Conservation (phyloP, 768 basidiomycete genomes). For the Suillus americanus region DNA sequence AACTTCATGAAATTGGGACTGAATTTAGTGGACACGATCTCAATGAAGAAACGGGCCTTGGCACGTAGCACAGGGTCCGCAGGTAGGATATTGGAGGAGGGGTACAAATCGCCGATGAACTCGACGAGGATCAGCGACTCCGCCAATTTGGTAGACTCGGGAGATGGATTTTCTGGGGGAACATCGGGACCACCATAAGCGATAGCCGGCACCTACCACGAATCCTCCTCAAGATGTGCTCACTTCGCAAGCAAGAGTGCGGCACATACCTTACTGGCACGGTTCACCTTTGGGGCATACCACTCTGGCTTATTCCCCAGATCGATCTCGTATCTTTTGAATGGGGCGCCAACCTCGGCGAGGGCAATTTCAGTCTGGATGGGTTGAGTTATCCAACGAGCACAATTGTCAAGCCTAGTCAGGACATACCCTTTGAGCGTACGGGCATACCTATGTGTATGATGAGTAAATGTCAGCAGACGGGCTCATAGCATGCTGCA, state of each 20-base stretch:
- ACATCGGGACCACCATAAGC: constrained; percentile 61
- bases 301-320: constrained; percentile 66
- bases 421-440: constrained; percentile 50
- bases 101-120: constrained; percentile 62
- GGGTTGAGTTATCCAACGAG: neutral
- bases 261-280: constrained; percentile 57
- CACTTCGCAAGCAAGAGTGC: neutral
- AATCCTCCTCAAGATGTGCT: neutral
- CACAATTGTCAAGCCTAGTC: neutral
- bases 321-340: constrained; percentile 56
- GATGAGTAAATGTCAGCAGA: constrained; percentile 5
- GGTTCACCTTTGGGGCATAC: constrained; percentile 67
- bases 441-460: constrained; percentile 50
- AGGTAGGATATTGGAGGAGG: constrained; percentile 48
- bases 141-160: constrained; percentile 57
- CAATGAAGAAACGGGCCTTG: constrained; percentile 62
- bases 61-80: constrained; percentile 56
- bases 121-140: constrained; percentile 69
- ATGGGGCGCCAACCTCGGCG: constrained; percentile 49
- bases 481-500: neutral
- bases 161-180: constrained; percentile 54
- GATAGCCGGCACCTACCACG: constrained; percentile 51
- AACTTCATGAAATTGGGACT: constrained; percentile 22
- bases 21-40: constrained; percentile 49
- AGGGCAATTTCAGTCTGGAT: constrained; percentile 60